Conservation (phyloP, 2,329 filamentous ascomycete genomes). For the Microdochium bolleyi region DNA sequence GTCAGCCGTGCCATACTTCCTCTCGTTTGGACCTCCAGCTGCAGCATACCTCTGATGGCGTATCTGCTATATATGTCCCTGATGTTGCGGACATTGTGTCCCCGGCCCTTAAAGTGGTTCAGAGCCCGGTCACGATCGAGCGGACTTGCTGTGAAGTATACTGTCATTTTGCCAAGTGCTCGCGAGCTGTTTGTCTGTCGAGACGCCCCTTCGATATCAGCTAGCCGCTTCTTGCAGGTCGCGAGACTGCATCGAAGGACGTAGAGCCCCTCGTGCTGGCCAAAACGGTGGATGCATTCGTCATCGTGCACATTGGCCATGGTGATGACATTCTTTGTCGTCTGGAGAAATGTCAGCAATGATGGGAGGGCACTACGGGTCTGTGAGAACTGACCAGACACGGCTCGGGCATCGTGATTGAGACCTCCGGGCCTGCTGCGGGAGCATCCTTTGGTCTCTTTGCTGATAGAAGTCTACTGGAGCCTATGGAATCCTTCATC, state of each 20-base stretch:
- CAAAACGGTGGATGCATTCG: not conserved
- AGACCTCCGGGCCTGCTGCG: not conserved
- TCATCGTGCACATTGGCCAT: not conserved
- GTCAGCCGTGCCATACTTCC: too few species aligned
- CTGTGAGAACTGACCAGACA: not conserved
- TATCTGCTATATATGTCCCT: not conserved
- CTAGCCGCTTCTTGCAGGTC: not conserved
- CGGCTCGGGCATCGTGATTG: not conserved
- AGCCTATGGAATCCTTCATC: not conserved
- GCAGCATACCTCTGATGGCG: not conserved
- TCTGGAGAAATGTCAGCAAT: too few species aligned
- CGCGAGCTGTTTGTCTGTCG: not conserved
- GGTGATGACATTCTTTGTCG: not conserved
- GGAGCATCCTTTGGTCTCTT: not conserved
- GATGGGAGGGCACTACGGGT: not conserved
- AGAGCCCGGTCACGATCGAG: not conserved
- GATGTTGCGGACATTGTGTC: not conserved
- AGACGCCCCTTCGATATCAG: not conserved
- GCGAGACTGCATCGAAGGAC: not conserved
- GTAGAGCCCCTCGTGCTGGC: not conserved
- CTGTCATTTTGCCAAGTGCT: not conserved
- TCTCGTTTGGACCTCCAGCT: too few species aligned
- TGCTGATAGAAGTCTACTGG: not conserved
- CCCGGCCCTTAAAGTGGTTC: not conserved
- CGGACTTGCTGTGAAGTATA: not conserved